Percentiles rank a stretch among this genome's conserved stretches.
Conservation (phyloP, 306 rosid species). For the Elaeagnus macrophylla region DNA sequence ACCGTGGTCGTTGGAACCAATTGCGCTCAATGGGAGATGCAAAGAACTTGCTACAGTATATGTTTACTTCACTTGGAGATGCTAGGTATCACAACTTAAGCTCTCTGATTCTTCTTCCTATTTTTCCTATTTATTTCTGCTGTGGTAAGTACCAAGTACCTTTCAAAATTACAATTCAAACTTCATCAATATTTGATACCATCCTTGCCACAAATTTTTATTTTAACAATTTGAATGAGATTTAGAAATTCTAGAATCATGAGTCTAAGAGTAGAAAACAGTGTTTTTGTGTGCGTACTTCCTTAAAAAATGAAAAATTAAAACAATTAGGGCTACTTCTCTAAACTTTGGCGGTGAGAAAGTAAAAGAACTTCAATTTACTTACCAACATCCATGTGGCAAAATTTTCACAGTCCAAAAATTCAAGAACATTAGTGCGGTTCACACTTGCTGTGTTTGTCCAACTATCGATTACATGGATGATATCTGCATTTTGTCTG, state of each 20-base stretch:
- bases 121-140: neutral
- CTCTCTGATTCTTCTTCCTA: slow-evolving; percentile 1
- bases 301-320: too few relatives aligned
- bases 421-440: too few relatives aligned
- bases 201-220: neutral
- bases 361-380: neutral
- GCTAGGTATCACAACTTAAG: slow-evolving; percentile 48
- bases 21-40: slow-evolving; percentile 99
- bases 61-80: slow-evolving; percentile 89
- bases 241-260: neutral
- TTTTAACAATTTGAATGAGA: neutral
- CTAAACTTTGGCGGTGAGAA: neutral
- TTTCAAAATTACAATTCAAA: neutral
- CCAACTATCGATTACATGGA: neutral
- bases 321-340: too few relatives aligned
- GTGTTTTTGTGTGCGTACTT: too few relatives aligned
- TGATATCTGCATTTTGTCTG: neutral
- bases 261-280: neutral
- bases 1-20: slow-evolving; percentile 97
- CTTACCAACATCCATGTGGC: neutral
- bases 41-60: slow-evolving; percentile 86
- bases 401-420: too few relatives aligned
- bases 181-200: neutral
- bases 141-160: neutral
- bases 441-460: too few relatives aligned